Percentiles rank a stretch among this genome's conserved stretches.
These are phyloP conservation scores for Blepharisma stoltei DNA, from an alignment of 73 alveolate species.

Conservation along the genomic window DNA sequence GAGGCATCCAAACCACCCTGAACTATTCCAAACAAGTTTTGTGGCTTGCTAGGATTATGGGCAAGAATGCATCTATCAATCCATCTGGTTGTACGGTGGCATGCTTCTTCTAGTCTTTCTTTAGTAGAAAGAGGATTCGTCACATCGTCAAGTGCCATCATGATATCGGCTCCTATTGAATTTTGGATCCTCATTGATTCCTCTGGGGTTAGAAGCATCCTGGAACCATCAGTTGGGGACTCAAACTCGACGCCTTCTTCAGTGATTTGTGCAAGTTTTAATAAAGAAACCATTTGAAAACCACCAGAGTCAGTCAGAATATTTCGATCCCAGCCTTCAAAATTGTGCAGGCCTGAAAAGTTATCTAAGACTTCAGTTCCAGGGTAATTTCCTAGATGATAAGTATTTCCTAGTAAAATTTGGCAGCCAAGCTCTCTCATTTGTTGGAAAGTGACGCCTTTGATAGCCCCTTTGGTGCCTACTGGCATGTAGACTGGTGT, in stretches of 20 bases:
- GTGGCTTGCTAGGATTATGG: slow-evolving; percentile 64
- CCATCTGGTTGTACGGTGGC: slow-evolving; percentile 99
- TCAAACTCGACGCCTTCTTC: slow-evolving; percentile 98
- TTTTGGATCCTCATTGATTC: slow-evolving; percentile 95
- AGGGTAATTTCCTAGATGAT: slow-evolving; percentile 98
- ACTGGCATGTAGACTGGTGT: slow-evolving; percentile 99
- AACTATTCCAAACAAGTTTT: slow-evolving; percentile 97
- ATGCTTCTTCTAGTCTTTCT: slow-evolving; percentile 94
- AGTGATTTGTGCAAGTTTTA: slow-evolving; percentile 75
- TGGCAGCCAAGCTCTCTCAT: slow-evolving; percentile 95
- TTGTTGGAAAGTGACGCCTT: slow-evolving; percentile 80
- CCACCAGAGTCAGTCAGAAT: slow-evolving; percentile 99
- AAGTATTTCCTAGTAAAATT: slow-evolving; percentile 95
- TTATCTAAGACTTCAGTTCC: slow-evolving; percentile 93
- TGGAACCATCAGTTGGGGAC: slow-evolving; percentile 91
- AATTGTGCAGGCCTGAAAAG: slow-evolving; percentile 93
- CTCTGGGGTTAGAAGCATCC: slow-evolving; percentile 98
- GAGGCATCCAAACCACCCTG: slow-evolving; percentile 82
- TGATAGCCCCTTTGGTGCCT: slow-evolving; percentile 98
- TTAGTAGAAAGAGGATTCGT: slow-evolving; percentile 69
- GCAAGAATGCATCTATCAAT: slow-evolving; percentile 95
- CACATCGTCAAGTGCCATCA: slow-evolving; percentile 99
- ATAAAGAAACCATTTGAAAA: slow-evolving; percentile 97
- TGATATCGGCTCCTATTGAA: slow-evolving; percentile 96
- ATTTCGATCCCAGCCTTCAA: slow-evolving; percentile 91